Percentiles rank a stretch among this genome's conserved stretches.
Conservation (phyloP, 2,329 filamentous ascomycete species). For the Talaromyces sp. region DNA sequence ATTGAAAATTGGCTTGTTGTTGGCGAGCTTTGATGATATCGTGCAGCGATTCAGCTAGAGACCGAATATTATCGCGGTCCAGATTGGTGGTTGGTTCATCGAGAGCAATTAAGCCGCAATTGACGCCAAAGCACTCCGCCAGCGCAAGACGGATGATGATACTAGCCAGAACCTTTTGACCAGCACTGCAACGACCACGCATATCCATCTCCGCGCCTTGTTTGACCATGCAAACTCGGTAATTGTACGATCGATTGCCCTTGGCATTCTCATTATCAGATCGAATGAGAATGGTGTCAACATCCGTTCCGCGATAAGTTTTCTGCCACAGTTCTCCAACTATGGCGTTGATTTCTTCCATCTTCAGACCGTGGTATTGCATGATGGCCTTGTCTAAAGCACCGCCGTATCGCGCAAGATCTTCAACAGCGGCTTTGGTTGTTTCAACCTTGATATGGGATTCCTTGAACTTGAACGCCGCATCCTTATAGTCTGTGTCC, state of each 20-base stretch:
- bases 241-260: constrained; percentile 87
- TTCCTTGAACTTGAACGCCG: constrained; percentile 78
- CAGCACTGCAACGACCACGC: constrained; percentile 94
- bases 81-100: constrained; percentile 98
- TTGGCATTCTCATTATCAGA: constrained; percentile 80
- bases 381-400: constrained; percentile 96
- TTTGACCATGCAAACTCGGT: constrained; percentile 97
- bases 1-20: constrained; percentile 91
- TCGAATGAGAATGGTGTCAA: constrained; percentile 93
- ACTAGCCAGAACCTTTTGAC: constrained; percentile 92
- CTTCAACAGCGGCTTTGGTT: constrained; percentile 89
- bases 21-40: constrained; percentile 82
- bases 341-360: constrained; percentile 97
- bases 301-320: constrained; percentile 95
- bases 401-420: constrained; percentile 77
- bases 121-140: constrained; percentile 93
- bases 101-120: constrained; percentile 93
- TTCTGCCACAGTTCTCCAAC: constrained; percentile 95
- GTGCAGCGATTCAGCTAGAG: constrained; percentile 80
- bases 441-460: constrained; percentile 87
- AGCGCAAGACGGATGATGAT: constrained; percentile 97
- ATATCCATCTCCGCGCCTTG: constrained; percentile 98
- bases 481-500: constrained; percentile 83
- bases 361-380: constrained; percentile 94
- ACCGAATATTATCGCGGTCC: constrained; percentile 90